Percentiles rank a stretch among this genome's conserved stretches.
Conservation (phyloP, 441 rosid species). For the Populus hybrid region DNA sequence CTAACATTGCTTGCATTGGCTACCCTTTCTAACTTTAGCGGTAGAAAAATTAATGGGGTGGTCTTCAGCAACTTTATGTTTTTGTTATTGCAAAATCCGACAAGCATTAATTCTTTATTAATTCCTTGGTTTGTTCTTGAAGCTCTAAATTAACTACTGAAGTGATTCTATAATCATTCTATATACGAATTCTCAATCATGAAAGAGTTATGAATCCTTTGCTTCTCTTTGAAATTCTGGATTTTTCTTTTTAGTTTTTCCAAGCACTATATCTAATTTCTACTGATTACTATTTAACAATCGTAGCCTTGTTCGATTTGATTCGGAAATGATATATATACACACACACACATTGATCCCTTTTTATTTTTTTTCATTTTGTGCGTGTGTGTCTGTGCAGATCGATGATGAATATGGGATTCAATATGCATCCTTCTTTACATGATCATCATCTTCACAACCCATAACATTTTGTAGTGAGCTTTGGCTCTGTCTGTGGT, state of each 20-base stretch:
- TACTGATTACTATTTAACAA: not conserved
- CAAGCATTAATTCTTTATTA: not conserved
- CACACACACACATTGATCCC: not conserved
- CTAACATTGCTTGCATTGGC: not conserved
- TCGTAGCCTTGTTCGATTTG: not conserved
- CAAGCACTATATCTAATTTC: not conserved
- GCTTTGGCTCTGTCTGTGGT: constrained; percentile 8
- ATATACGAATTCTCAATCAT: not conserved
- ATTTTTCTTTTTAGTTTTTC: not conserved
- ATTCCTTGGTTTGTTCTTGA: too few relatives aligned
- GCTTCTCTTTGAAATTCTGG: not conserved
- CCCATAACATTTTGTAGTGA: not conserved
- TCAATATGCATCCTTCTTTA: not conserved
- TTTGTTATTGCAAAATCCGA: not conserved
- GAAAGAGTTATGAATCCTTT: not conserved
- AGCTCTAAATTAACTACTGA: too few relatives aligned
- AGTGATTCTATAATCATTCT: too few relatives aligned
- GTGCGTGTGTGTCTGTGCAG: not conserved
- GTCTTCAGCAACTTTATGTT: not conserved
- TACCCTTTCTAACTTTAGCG: not conserved
- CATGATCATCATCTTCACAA: not conserved
- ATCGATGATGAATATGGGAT: not conserved
- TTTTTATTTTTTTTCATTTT: not conserved
- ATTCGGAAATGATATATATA: too few relatives aligned
- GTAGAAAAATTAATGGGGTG: not conserved